Evolutionary conservation across 208 protist genomes (phyloP).

Genomic region (Trichomonas tenax): DNA sequence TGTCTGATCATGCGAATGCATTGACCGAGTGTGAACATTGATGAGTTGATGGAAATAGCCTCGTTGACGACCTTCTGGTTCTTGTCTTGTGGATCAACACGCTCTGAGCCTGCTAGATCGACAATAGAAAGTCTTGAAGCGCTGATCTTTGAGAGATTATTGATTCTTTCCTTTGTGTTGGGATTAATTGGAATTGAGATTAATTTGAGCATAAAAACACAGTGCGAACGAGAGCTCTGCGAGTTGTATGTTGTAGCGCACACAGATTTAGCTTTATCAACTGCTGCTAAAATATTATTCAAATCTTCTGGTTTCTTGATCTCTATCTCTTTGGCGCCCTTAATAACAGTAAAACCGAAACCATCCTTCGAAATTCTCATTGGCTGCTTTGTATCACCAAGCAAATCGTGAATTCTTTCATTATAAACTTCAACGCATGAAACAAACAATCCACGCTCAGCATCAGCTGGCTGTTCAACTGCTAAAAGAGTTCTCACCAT

Average conservation of each 20-base stretch:
- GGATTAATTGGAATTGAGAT: neutral
- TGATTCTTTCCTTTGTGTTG: neutral
- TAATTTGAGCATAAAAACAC: neutral
- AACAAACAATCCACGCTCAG: neutral
- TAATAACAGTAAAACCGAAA: neutral
- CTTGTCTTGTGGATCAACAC: constrained; percentile 5
- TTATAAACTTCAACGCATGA: constrained; percentile 16
- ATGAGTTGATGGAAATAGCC: neutral
- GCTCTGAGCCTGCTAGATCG: constrained; percentile 33
- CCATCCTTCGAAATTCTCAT: neutral
- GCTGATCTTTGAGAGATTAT: neutral
- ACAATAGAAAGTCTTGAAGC: constrained; percentile 18
- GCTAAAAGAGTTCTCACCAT: neutral
- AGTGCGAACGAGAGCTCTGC: neutral
- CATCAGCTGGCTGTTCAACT: neutral
- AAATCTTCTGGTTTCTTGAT: neutral
- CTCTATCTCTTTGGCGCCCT: neutral
- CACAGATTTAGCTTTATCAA: neutral
- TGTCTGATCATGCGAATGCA: neutral
- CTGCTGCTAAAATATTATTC: neutral
- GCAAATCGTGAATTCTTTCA: neutral
- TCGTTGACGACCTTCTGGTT: neutral
- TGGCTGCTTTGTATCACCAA: neutral
- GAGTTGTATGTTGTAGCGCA: neutral
- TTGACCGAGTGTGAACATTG: neutral